These are phyloP conservation scores for Diaporthe australafricana DNA, from an alignment of 2,329 filamentous ascomycete genomes.

Conservation along the genomic window DNA sequence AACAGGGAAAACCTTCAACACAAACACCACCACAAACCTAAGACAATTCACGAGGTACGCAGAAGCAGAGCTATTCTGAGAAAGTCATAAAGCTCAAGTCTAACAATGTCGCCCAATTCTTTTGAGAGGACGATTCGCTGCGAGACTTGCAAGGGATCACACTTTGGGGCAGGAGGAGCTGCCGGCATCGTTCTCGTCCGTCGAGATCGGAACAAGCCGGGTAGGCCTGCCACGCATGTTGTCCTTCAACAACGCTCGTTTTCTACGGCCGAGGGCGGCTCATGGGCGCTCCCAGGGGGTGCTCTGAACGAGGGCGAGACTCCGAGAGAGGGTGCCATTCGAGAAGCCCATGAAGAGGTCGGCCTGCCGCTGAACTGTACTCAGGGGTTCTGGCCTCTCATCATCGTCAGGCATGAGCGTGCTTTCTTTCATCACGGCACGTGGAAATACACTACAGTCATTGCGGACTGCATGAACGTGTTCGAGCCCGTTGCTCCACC, in stretches of 20 bases:
- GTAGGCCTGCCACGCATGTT: not conserved
- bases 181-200: constrained; percentile 31
- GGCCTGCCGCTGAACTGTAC: not conserved
- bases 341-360: constrained; percentile 19
- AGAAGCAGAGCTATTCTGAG: not conserved
- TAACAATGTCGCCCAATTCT: not conserved
- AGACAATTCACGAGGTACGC: not conserved
- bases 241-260: constrained; percentile 4
- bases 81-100: not conserved
- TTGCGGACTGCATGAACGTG: not conserved
- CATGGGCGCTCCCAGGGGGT: constrained; percentile 28
- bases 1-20: no score
- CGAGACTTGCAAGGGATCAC: not conserved
- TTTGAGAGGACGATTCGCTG: not conserved
- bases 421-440: constrained; percentile 6
- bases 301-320: constrained; percentile 20
- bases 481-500: constrained; percentile 2
- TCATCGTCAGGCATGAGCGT: not conserved
- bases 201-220: not conserved
- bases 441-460: constrained; percentile 26
- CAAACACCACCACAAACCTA: no score
- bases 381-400: not conserved
- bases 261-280: not conserved
- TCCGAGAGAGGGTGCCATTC: not conserved
- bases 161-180: constrained; percentile 19